Evolutionary conservation across 225 moss, liverwort and hornwort species (phyloP), one percentile per base, ranked within the genome.

Genomic region (Anthoceros angustus): DNA sequence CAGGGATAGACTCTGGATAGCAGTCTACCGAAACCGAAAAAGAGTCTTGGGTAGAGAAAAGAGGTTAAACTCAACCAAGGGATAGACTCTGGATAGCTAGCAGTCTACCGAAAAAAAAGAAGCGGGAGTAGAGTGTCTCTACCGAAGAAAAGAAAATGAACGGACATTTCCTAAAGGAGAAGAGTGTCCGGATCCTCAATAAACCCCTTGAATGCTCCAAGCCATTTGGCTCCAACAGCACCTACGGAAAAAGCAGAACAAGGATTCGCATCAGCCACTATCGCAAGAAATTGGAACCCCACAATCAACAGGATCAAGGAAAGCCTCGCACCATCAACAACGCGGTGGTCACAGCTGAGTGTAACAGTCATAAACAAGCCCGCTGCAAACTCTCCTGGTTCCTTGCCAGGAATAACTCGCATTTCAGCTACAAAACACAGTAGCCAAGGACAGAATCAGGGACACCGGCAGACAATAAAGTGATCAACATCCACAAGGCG

Each of bases 331-430:
- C 86, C 89, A 77, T 95, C 94, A 71, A 95, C 83, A 77, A 95
- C 94, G 75, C 91, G 84, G 65, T 95, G 94, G 71, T 95, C 94
- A 69, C 91, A 91, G 78, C 94, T 95, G 69, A 95, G 62, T 69
- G 94, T 95, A 67, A 88, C 91, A 25, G 82, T 80, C 73, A 95
- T 84, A 67, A 80, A 91, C 25, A 80, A 85, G 72, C 85, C 91
- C 40, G 82, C 64, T 11, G 70, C 74, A 64, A 77, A 91, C 62
- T 87, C 80, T 60, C 88, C 91, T 63, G 69, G 63, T 62, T 40
- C 72, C 50, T 21, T 62, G 43, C 86, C 91, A 42, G 88, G 90
- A 61, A 91, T 74, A 63, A 90, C 80, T 70, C 82, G 85, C 77
- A 80, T 91, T 65, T 88, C 91, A 41, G 86, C 86, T 89, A 82